Evolutionary conservation across 2,329 filamentous ascomycete genomes (phyloP).

Genomic region (Paraphoma chrysanthemicola): DNA sequence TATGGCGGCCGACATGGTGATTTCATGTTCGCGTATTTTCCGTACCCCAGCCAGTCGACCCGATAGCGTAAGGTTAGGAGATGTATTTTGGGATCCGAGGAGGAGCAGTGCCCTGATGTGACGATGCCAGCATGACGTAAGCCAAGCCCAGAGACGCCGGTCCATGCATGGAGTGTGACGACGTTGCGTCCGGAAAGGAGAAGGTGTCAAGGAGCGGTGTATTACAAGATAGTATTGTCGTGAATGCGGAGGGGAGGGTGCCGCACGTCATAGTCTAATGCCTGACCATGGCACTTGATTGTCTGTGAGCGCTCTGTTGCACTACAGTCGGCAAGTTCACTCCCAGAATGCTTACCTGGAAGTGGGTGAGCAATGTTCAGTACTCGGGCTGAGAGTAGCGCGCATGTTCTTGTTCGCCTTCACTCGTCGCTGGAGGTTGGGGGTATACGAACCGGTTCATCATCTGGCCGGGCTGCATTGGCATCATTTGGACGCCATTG

Average conservation of each 20-base stretch:
- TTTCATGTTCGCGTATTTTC: slow-evolving; percentile 24
- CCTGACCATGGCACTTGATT: slow-evolving; percentile 11
- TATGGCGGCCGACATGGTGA: slow-evolving; percentile 15
- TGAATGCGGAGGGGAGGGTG: slow-evolving; percentile 7
- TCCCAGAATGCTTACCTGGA: slow-evolving; percentile 37
- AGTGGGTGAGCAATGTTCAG: slow-evolving; percentile 36
- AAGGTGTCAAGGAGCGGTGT: slow-evolving; percentile 29
- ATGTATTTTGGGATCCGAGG: slow-evolving; percentile 17
- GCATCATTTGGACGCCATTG: slow-evolving; percentile 52
- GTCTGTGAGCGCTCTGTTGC: slow-evolving; percentile 6
- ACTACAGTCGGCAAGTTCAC: slow-evolving; percentile 20
- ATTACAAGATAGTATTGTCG: slow-evolving; percentile 38
- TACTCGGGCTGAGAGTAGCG: slow-evolving; percentile 27
- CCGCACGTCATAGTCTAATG: slow-evolving; percentile 12
- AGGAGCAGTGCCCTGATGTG: slow-evolving; percentile 16
- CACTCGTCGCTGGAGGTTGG: slow-evolving; percentile 26
- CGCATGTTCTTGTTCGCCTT: slow-evolving; percentile 36
- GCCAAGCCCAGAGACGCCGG: slow-evolving; percentile 35
- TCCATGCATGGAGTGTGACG: slow-evolving; percentile 34
- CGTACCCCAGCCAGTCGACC: slow-evolving; percentile 11
- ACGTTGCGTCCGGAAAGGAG: slow-evolving; percentile 26
- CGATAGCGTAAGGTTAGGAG: slow-evolving; percentile 17
- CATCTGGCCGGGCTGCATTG: slow-evolving; percentile 47
- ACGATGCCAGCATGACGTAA: slow-evolving; percentile 31
- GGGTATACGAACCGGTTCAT: slow-evolving; percentile 48